These are phyloP conservation scores for Hypholoma sublateritium DNA, from an alignment of 768 basidiomycete genomes.

Conservation along the genomic window DNA sequence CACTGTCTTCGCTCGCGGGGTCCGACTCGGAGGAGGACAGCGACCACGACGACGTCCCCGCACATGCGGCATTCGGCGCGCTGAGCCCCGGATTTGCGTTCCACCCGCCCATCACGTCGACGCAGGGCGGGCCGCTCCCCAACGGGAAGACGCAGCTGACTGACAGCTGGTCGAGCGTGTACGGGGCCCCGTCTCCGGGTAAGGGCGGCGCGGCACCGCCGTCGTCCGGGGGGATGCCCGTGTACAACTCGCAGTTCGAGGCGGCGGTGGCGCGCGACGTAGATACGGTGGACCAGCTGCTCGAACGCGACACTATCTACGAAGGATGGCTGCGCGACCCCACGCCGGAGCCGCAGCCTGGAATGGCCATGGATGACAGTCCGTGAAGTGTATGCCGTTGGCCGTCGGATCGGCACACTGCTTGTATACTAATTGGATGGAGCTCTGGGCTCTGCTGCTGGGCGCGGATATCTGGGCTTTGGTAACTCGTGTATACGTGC, in stretches of 20 bases:
- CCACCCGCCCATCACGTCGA: conserved; percentile 32
- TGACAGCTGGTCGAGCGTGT: conserved; percentile 25
- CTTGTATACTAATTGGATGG: no score
- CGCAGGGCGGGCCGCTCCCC: conserved; percentile 21
- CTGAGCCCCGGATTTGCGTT: conserved; percentile 20
- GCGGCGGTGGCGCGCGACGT: conserved; percentile 46
- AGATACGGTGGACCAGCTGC: conserved; percentile 49
- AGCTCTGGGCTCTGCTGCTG: no score
- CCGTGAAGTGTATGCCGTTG: conserved; percentile 2
- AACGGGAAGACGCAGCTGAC: not conserved
- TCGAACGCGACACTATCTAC: conserved; percentile 61
- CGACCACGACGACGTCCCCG: conserved; percentile 15
- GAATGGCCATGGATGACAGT: conserved; percentile 11
- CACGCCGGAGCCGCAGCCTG: conserved; percentile 3
- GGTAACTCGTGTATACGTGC: no score
- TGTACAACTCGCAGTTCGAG: conserved; percentile 53
- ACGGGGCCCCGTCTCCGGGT: conserved; percentile 4
- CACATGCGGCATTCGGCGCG: not conserved
- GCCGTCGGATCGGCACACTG: not conserved
- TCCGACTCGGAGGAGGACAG: conserved; percentile 30
- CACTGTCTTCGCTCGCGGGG: conserved; percentile 33
- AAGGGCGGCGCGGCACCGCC: not conserved
- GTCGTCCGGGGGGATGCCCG: not conserved
- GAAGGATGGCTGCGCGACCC: conserved; percentile 40
- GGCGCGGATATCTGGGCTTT: no score